Percentiles rank a stretch among this genome's conserved stretches.
Evolutionary conservation across 768 basidiomycete species (phyloP).

Genomic region (Boletellus sp.): DNA sequence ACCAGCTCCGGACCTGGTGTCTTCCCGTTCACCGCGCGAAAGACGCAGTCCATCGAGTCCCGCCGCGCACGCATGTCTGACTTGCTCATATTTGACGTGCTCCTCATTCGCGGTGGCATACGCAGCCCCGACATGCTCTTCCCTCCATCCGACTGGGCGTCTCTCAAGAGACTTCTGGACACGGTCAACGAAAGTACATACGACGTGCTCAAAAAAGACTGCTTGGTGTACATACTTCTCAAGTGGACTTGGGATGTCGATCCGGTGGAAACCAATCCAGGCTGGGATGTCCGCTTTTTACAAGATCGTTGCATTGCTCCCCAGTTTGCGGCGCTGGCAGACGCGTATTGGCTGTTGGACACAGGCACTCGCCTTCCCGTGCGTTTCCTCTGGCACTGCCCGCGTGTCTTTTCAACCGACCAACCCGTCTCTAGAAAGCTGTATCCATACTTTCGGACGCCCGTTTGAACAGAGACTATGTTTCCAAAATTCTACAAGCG

Average conservation of each 20-base stretch:
- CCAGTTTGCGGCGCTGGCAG: slow-evolving; percentile 70
- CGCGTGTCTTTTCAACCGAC: not conserved
- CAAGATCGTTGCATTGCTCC: slow-evolving; percentile 64
- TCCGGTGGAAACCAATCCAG: slow-evolving; percentile 38
- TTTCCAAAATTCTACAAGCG: slow-evolving; percentile 73
- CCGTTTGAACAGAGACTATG: slow-evolving; percentile 71
- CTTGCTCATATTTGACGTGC: slow-evolving; percentile 68
- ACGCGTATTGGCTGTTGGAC: slow-evolving; percentile 85
- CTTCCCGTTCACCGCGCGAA: slow-evolving; percentile 59
- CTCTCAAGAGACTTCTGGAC: slow-evolving; percentile 55
- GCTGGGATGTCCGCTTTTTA: slow-evolving; percentile 39
- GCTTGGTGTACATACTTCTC: slow-evolving; percentile 74
- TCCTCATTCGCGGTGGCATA: slow-evolving; percentile 64
- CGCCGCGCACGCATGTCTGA: slow-evolving; percentile 61
- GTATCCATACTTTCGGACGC: slow-evolving; percentile 70
- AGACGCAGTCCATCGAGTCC: slow-evolving; percentile 54
- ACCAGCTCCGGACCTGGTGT: slow-evolving; percentile 24
- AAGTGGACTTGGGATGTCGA: slow-evolving; percentile 78
- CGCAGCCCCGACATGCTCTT: slow-evolving; percentile 57
- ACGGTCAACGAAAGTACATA: slow-evolving; percentile 61
- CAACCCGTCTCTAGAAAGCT: slow-evolving; percentile 45
- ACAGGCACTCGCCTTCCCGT: slow-evolving; percentile 62
- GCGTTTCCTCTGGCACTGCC: slow-evolving; percentile 27
- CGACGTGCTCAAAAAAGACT: slow-evolving; percentile 76
- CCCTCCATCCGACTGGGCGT: slow-evolving; percentile 56